These are phyloP conservation scores for Astrothelium subdiscretum DNA, from an alignment of 495 filamentous ascomycete species.

Conservation along the genomic window DNA sequence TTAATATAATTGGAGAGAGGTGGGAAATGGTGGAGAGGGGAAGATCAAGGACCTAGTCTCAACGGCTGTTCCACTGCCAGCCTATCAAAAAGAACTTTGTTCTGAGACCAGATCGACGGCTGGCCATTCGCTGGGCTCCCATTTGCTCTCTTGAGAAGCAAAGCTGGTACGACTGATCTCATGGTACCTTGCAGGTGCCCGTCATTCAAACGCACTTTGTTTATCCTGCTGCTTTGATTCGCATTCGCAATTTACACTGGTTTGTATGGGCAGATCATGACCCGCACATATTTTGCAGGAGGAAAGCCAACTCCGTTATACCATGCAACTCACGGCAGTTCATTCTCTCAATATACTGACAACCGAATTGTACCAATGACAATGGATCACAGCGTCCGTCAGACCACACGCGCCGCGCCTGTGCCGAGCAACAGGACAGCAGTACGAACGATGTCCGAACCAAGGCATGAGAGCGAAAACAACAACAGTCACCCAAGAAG, in stretches of 20 bases:
- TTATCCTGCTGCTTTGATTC: not conserved
- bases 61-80: not conserved
- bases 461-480: conserved; percentile 7
- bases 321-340: not conserved
- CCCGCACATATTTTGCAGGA: not conserved
- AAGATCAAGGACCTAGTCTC: not conserved
- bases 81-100: not conserved
- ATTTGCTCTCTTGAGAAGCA: not conserved
- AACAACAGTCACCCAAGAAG: not conserved
- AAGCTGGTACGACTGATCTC: not conserved
- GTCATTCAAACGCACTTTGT: not conserved
- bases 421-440: conserved; percentile 3
- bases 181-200: not conserved
- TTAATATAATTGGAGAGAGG: not conserved
- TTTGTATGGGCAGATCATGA: not conserved
- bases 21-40: not conserved
- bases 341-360: conserved; percentile 2
- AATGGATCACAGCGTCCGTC: conserved; percentile 2
- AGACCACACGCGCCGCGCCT: conserved; percentile 8
- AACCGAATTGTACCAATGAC: not conserved
- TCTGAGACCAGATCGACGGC: not conserved
- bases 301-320: not conserved
- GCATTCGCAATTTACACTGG: not conserved
- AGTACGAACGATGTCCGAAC: conserved; percentile 6
- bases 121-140: not conserved